Evolutionary conservation across 2,329 filamentous ascomycete genomes (phyloP), one percentile per base, ranked within the genome.

Genomic region (Celoporthe dispersa): DNA sequence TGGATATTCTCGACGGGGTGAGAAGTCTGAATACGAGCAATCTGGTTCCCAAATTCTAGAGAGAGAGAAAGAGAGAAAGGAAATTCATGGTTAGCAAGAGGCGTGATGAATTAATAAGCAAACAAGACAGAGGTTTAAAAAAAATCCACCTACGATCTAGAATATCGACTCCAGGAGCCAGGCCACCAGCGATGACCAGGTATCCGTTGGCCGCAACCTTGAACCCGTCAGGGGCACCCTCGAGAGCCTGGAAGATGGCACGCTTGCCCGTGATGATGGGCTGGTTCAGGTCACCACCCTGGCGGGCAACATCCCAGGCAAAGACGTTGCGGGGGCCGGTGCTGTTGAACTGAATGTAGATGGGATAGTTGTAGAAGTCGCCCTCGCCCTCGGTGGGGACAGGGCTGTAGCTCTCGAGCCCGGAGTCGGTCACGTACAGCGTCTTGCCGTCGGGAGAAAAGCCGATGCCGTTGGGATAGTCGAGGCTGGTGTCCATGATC

Each of bases 291-390:
- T 31, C 57, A 37, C 57, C 57, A 22, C 57, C 57, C 57, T 60
- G 57, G 33, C 57, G 57, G 8, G 57, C 28, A 11, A 60, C 57
- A 16, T 60, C 57, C 57, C 57, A 60, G 33, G 57, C 57, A 60
- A 60, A 60, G 31, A 60, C 28, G 33, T 60, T 60, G 57, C 57
- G 57, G 31, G 57, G 31, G 2, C 57, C 57, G 11, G 57, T 60
- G 57, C 57, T 60, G 57, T 60, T 60, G 57, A 60, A 60, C 31
- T 60, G 57, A 31, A 60, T 60, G 31, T 60, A 31, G 33, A 60
- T 60, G 57, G 57, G 57, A n/a, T 60, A 60, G 57, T 60, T 37
- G 57, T 60, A 60, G 33, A 60, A 60, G 14, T 60, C 16, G 25
- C 57, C 57, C 57, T 16, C 57, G 57, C 57, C 57, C 11, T 22